Evolutionary conservation across 805 yeast species (phyloP).

Genomic region (Barnettozyma pratensis): DNA sequence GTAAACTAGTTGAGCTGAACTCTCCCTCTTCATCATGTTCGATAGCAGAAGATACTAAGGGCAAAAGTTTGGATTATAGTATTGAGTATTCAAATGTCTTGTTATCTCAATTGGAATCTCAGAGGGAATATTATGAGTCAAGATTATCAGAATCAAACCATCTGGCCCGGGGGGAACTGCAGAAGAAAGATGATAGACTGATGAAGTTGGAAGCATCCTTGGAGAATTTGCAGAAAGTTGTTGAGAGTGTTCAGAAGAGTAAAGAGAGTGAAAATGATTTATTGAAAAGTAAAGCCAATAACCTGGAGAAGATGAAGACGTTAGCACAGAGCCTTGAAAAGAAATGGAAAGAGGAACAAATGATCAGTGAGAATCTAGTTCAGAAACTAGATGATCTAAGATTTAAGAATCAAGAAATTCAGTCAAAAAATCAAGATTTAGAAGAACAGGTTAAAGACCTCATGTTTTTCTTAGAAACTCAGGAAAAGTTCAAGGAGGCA

Average conservation of each 20-base stretch:
- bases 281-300: background rate
- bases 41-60: constrained; percentile 15
- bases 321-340: constrained; percentile 1
- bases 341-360: constrained; percentile 37
- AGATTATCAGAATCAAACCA: constrained; percentile 34
- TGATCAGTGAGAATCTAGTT: constrained; percentile 36
- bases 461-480: constrained; percentile 75
- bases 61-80: constrained; percentile 54
- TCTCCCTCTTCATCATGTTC: constrained; percentile 7
- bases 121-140: constrained; percentile 74
- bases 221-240: background rate
- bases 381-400: constrained; percentile 34
- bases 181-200: constrained; percentile 10
- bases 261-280: background rate
- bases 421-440: constrained; percentile 41
- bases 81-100: constrained; percentile 77
- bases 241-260: background rate
- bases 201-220: background rate
- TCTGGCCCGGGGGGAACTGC: constrained; percentile 9
- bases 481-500: constrained; percentile 65
- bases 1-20: constrained; percentile 74
- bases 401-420: constrained; percentile 29
- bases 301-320: background rate
- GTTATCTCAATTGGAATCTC: constrained; percentile 78
- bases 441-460: constrained; percentile 66